Evolutionary conservation across 176 grass and related monocot genomes (phyloP), one percentile per base, ranked within the genome.

Genomic region (Pharus latifolius): DNA sequence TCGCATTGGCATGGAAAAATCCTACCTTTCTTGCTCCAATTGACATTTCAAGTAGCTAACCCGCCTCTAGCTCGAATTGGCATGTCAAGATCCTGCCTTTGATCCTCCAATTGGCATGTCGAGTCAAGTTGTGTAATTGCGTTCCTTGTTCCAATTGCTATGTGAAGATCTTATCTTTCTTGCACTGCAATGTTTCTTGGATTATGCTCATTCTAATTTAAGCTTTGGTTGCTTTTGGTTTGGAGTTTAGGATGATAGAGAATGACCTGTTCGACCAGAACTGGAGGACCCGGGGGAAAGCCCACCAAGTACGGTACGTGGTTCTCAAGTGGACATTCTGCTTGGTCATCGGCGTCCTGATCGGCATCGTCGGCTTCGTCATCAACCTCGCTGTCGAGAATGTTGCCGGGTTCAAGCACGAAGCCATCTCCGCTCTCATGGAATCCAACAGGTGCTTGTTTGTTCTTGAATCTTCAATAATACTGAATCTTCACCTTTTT

Each of bases 371-470:
- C 10, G 89, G 89, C 14, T 98, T 98, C 74, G 53, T 90, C 81
- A 93, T 88, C 78, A 97, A 97, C 78, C 86, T 98, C 4, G 87
- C 86, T 38, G 89, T 98, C 14, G 94, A 98, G 87, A 98, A 98
- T 51, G 63, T 98, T 31, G 81, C 87, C 5, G 94, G 94, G 1
- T 46, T 87, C 74, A 98, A 98, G 86, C 52, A 85, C 38, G 50
- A 64, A 27, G 67, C 78, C 18, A 63, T 98, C 3, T 90, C 89
- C n/a, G 49, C 85, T 3, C 80, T 98, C 55, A 88, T 98, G 89
- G 69, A 73, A 0, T 85, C 83, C 43, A 29, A 60, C 67, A 92
- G 78, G 94, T 92, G 34, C 54, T 13, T 9, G 4, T 38, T 38
- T 9, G 35, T 38, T 38, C 35, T 38, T 38, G n/a, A n/a, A n/a